Percentiles rank a stretch among this genome's conserved stretches.
Evolutionary conservation across 2,329 filamentous ascomycete species (phyloP).

Genomic region (Simplicillium sp.): DNA sequence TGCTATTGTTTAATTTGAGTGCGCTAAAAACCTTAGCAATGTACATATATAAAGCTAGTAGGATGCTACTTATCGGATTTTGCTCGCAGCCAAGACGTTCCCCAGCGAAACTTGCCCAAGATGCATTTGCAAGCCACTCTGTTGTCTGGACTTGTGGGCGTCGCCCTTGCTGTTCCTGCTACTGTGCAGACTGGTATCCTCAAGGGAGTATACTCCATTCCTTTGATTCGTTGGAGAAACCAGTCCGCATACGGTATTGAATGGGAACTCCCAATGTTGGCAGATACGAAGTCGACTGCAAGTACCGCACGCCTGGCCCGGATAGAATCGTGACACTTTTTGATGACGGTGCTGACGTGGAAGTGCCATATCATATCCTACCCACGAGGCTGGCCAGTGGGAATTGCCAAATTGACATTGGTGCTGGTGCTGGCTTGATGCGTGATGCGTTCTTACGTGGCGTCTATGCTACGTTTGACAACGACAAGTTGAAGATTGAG

Average conservation of each 20-base stretch:
- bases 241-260: conserved; percentile 8
- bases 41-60: no score
- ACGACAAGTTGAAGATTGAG: conserved; percentile 7
- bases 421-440: neutral
- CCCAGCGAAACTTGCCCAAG: no score
- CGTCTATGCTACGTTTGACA: conserved; percentile 8
- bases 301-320: conserved; percentile 2
- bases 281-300: conserved; percentile 7
- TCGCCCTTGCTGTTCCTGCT: no score
- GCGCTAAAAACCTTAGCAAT: no score
- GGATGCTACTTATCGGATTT: no score
- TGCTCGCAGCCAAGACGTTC: no score
- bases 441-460: conserved; percentile 6
- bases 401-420: conserved; percentile 3
- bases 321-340: conserved; percentile 2
- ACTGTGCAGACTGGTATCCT: neutral
- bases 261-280: conserved; percentile 1
- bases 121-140: no score
- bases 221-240: conserved; percentile 7
- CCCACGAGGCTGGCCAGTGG: conserved; percentile 1
- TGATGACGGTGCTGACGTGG: conserved; percentile 2
- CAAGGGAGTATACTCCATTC: conserved; percentile 5
- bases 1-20: no score
- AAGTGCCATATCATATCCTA: conserved; percentile 3
- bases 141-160: no score